phyloP scores from a whole-genome alignment of 1,284 basidiomycete species.

The Boletus sp. region DNA sequence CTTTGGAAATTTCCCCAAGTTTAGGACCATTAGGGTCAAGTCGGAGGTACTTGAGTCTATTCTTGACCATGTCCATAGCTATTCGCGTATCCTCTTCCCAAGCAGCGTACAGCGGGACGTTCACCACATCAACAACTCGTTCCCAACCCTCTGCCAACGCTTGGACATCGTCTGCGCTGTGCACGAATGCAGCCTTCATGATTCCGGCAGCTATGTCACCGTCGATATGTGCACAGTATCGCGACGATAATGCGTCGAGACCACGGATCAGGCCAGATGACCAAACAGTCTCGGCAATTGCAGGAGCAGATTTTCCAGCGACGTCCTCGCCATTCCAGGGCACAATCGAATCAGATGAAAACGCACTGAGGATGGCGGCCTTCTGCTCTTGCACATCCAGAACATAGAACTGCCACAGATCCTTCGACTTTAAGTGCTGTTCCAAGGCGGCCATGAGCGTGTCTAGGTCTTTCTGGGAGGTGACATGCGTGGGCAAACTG shows the following conservation, averaged over 20 bases:
- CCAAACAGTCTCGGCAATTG: slow-evolving; percentile 65
- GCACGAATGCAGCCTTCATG: slow-evolving; percentile 64
- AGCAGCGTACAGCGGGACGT: slow-evolving; percentile 82
- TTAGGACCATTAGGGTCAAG: slow-evolving; percentile 81
- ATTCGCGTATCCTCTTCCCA: slow-evolving; percentile 79
- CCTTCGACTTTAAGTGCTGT: slow-evolving; percentile 56
- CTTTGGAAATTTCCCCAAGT: slow-evolving; percentile 73
- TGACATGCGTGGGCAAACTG: slow-evolving; percentile 71
- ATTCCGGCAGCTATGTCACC: slow-evolving; percentile 61
- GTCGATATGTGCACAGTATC: slow-evolving; percentile 67
- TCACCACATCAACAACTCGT: slow-evolving; percentile 77
- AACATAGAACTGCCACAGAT: slow-evolving; percentile 92
- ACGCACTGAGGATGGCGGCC: slow-evolving; percentile 48
- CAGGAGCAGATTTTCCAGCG: slow-evolving; percentile 55
- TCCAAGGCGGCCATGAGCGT: slow-evolving; percentile 62
- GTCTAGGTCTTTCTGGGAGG: slow-evolving; percentile 65
- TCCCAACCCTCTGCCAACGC: slow-evolving; percentile 69
- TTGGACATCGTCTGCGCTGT: slow-evolving; percentile 45
- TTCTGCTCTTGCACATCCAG: slow-evolving; percentile 67
- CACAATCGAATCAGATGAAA: slow-evolving; percentile 41
- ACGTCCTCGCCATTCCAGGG: slow-evolving; percentile 59
- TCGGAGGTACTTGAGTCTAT: slow-evolving; percentile 75
- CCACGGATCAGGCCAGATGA: slow-evolving; percentile 53
- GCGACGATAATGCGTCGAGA: slow-evolving; percentile 55
- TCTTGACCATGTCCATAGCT: slow-evolving; percentile 72